phyloP scores from a whole-genome alignment of 139 green algal genomes.

The Yamagishiella unicocca region DNA sequence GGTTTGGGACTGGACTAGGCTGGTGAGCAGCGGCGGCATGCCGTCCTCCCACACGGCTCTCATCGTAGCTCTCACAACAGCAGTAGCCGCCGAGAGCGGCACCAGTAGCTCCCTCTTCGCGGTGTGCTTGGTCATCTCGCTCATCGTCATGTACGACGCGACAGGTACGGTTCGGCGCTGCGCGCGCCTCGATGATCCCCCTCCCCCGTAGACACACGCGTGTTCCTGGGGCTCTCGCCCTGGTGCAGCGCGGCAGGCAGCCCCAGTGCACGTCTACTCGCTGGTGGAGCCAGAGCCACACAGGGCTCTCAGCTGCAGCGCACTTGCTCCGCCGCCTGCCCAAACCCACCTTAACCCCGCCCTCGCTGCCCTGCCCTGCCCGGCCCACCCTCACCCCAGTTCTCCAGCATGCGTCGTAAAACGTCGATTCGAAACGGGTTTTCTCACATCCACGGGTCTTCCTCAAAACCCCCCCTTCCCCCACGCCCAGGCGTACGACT shows the following conservation, averaged over 20 bases:
- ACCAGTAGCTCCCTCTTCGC: slow-evolving; percentile 77
- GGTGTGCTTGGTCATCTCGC: slow-evolving; percentile 73
- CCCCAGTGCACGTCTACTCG: not conserved
- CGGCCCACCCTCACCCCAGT: too few species aligned
- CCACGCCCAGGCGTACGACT: slow-evolving; percentile 62
- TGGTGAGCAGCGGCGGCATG: slow-evolving; percentile 71
- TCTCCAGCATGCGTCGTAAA: too few species aligned
- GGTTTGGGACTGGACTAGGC: slow-evolving; percentile 25
- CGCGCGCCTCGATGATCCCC: too few species aligned
- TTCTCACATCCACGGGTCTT: not conserved
- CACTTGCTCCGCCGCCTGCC: too few species aligned
- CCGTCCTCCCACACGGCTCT: slow-evolving; percentile 82
- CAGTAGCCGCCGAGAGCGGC: slow-evolving; percentile 74
- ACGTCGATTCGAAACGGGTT: too few species aligned
- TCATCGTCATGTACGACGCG: slow-evolving; percentile 75
- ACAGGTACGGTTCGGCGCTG: too few species aligned
- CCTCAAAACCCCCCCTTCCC: not conserved
- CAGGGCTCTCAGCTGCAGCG: too few species aligned
- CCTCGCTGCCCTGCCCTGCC: too few species aligned
- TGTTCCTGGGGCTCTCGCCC: too few species aligned
- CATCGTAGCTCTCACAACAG: slow-evolving; percentile 79
- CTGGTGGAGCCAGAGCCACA: not conserved
- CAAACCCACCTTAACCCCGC: not conserved
- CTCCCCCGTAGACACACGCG: too few species aligned
- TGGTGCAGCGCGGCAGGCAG: too few species aligned